Percentiles rank a stretch among this genome's conserved stretches.
These are phyloP conservation scores for Phytopythium oedochilum DNA, from an alignment of 352 stramenopile genomes.

Conservation along the genomic window DNA sequence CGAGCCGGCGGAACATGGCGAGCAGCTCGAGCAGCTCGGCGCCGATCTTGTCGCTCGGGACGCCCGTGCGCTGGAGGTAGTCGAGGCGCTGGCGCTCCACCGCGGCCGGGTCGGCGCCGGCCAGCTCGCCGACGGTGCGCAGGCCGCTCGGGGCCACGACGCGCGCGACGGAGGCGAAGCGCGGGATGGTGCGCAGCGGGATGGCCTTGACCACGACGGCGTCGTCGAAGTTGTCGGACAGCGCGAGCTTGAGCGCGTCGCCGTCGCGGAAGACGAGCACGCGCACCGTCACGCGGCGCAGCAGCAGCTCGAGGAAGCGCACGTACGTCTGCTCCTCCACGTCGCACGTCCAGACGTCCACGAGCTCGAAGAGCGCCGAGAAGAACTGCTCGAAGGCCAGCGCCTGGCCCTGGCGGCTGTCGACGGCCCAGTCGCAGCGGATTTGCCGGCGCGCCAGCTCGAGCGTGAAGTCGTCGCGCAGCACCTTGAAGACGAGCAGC, in stretches of 20 bases:
- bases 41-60: conserved; percentile 34
- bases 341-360: conserved; percentile 82
- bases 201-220: conserved; percentile 74
- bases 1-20: conserved; percentile 52
- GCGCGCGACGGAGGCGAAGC: conserved; percentile 53
- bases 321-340: conserved; percentile 61
- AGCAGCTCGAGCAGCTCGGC: conserved; percentile 54
- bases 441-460: conserved; percentile 54
- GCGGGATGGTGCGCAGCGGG: conserved; percentile 59
- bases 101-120: conserved; percentile 37
- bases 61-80: conserved; percentile 41
- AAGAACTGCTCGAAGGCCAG: conserved; percentile 68
- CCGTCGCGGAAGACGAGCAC: conserved; percentile 71
- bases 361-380: conserved; percentile 65
- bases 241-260: conserved; percentile 55
- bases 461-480: conserved; percentile 66
- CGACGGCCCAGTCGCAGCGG: conserved; percentile 73
- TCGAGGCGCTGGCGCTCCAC: conserved; percentile 47
- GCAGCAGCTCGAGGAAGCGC: conserved; percentile 62
- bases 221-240: conserved; percentile 74
- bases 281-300: conserved; percentile 56
- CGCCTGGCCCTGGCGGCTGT: conserved; percentile 52
- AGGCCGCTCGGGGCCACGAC: conserved; percentile 47
- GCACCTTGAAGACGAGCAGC: conserved; percentile 76
- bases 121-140: conserved; percentile 60